Evolutionary conservation across 768 basidiomycete genomes (phyloP), one percentile per base, ranked within the genome.

Genomic region (Peribolospora kevripleyi): DNA sequence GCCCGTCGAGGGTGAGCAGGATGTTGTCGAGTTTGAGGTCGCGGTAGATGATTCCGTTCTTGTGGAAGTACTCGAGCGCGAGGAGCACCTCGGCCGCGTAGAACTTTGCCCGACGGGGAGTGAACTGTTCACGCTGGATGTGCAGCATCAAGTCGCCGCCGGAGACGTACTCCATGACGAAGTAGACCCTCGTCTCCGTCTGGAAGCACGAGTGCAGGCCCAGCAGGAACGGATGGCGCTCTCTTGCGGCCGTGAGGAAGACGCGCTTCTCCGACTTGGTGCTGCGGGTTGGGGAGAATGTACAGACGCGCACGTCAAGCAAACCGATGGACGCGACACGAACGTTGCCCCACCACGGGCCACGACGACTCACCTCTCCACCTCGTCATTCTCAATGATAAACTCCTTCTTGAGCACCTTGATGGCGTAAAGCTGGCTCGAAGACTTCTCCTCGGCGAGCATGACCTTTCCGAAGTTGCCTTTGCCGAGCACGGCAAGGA

Each of bases 361-460:
- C 8, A 54, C 13, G 41, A 45, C 51, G 57, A 58, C 74, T 55
- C 61, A 91, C 91, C 88, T 93, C 70, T 97, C 93, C 3, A 98
- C 88, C 73, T 97, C 93, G 68, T 98, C 93, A 58, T 98, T 97
- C 67, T 98, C 93, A 63, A 98, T 97, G 67, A 98, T 97, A 65
- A 98, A 97, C 70, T 97, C 93, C 67, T 98, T 98, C 75, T 98
- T 98, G 66, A 98, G 66, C n/a, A 98, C 93, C 70, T 98, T 98
- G 73, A 98, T 95, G n/a, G 93, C 93, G 65, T 83, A 97, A 55
- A 97, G 69, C 52, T 76, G 78, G 61, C 78, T 84, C 52, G 79
- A 76, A 67, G 75, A 79, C 77, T 98, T 98, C 74, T 98, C 93
- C 69, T 98, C 93, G 7, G 93, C 93, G 57, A 98, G 71, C 93